Evolutionary conservation across 2,329 filamentous ascomycete genomes (phyloP).

Genomic region (Neurospora sp.): DNA sequence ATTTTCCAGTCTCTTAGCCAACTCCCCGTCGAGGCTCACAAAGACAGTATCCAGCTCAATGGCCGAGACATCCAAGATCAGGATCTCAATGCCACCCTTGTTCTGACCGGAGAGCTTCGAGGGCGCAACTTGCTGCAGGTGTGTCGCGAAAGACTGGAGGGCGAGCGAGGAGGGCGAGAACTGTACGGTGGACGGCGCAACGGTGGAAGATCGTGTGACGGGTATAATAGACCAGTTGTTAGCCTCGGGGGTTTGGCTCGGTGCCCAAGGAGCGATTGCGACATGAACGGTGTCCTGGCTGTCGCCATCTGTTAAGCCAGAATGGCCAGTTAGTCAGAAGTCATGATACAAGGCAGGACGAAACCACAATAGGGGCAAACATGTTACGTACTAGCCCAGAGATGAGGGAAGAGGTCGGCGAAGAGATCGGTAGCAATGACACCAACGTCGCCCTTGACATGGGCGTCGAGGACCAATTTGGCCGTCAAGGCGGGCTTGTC

Average conservation of each 20-base stretch:
- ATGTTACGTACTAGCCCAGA: slow-evolving; percentile 39
- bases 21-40: slow-evolving; percentile 73
- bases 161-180: slow-evolving; percentile 63
- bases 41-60: slow-evolving; percentile 77
- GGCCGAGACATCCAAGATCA: slow-evolving; percentile 71
- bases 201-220: slow-evolving; percentile 52
- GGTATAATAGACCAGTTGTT: slow-evolving; percentile 80
- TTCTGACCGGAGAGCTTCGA: slow-evolving; percentile 65
- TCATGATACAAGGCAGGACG: slow-evolving; percentile 6
- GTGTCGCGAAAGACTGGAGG: slow-evolving; percentile 70
- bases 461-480: slow-evolving; percentile 74
- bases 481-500: slow-evolving; percentile 72
- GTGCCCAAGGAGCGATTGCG: slow-evolving; percentile 65
- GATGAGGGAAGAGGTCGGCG: slow-evolving; percentile 64
- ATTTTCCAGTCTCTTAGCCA: slow-evolving; percentile 70
- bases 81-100: slow-evolving; percentile 72
- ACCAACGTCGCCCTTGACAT: slow-evolving; percentile 75
- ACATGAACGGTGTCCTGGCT: slow-evolving; percentile 46
- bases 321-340: slow-evolving; percentile 3
- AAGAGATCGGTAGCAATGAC: slow-evolving; percentile 82
- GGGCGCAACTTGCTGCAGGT: slow-evolving; percentile 62
- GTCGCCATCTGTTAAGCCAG: slow-evolving; percentile 18
- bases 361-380: slow-evolving; percentile 10
- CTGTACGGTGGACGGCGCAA: slow-evolving; percentile 69
- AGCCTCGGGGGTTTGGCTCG: slow-evolving; percentile 46